Base-by-base conservation (phyloP, 225 moss, liverwort and hornwort genomes). In the Ulota crispa region DNA sequence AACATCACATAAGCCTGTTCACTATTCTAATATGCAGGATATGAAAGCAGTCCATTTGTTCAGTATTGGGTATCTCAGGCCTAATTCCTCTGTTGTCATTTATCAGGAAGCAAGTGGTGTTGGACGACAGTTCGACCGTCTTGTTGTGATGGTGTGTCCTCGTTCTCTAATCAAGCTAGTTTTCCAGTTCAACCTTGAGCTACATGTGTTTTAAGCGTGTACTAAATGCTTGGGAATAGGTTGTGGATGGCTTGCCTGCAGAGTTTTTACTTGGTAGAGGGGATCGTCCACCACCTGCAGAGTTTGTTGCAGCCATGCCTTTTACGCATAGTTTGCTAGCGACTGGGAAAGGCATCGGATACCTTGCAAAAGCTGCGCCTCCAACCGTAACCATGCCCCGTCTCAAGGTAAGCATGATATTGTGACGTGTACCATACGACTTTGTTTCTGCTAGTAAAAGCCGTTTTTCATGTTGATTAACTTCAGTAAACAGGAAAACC, bases 301-400 rank as follows among this genome's bases (percentile, higher is more conserved):
- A 93, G 18, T 69, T 92, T 28, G 78, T 87, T 39, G 82, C 85
- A 70, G 90, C 93, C 21, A 94, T 96, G 95, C 88, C 95, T 45
- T 92, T 89, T 21, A 91, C 93, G 50, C 94, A 89, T 47, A 80
- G 73, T 78, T 81, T 94, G 70, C 69, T 94, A 70, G 79, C 93
- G 54, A 63, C 85, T 24, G 91, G 92, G 74, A 85, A 78, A 68
- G 95, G 91, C 36, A 70, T 90, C 60, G 95, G 93, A 61, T 96
- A 78, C 80, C 94, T 87, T 91, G 93, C 95, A 27, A 94, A 88
- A 86, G 94, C 95, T 81, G 93, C 95, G 62, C 94, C 95, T 41
- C 95, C 95, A 75, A 96, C 95, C 64, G 95, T 96, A 77, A 96
- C 95, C 23, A 96, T 96, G 95, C 95, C 95, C 60, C 95, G 95